phyloP scores from a whole-genome alignment of 352 stramenopile species.

The Saprolegnia parasitica region DNA sequence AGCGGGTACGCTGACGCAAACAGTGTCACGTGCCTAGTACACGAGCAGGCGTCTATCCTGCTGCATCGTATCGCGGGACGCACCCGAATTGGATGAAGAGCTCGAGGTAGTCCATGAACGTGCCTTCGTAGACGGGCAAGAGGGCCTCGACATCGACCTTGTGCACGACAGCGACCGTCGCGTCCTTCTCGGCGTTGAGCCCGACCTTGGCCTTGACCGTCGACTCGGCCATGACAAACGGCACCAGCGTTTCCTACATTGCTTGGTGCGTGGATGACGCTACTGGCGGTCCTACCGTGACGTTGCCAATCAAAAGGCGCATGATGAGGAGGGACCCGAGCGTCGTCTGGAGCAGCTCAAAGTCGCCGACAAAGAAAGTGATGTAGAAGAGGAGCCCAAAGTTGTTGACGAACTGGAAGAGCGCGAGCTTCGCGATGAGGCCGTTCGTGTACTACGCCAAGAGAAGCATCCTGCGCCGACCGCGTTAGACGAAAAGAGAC shows the following conservation, averaged over 20 bases:
- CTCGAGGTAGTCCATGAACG: slow-evolving; percentile 94
- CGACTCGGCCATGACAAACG: slow-evolving; percentile 70
- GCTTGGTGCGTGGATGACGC: neutral
- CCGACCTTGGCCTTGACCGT: slow-evolving; percentile 78
- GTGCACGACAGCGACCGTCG: slow-evolving; percentile 42
- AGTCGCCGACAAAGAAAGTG: slow-evolving; percentile 85
- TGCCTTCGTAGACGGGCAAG: slow-evolving; percentile 78
- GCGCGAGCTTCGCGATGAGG: slow-evolving; percentile 96
- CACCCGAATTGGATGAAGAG: slow-evolving; percentile 90
- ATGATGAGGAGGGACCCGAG: slow-evolving; percentile 81
- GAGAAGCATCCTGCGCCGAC: too few species aligned
- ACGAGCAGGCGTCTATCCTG: neutral
- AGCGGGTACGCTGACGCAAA: slow-evolving; percentile 93
- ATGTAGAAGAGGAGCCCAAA: slow-evolving; percentile 96
- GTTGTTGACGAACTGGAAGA: slow-evolving; percentile 98
- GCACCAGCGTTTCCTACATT: slow-evolving; percentile 72
- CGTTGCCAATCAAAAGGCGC: slow-evolving; percentile 70
- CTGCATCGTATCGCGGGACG: slow-evolving; percentile 29
- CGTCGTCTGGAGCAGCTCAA: slow-evolving; percentile 88
- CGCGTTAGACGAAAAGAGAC: slow-evolving; percentile 30
- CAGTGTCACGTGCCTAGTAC: slow-evolving; percentile 84
- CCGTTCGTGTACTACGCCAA: slow-evolving; percentile 75
- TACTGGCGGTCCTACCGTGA: slow-evolving; percentile 14
- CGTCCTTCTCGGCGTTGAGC: slow-evolving; percentile 31
- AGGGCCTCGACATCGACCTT: slow-evolving; percentile 71